Conservation (phyloP, 768 basidiomycete genomes). For the Podaxis sp. region DNA sequence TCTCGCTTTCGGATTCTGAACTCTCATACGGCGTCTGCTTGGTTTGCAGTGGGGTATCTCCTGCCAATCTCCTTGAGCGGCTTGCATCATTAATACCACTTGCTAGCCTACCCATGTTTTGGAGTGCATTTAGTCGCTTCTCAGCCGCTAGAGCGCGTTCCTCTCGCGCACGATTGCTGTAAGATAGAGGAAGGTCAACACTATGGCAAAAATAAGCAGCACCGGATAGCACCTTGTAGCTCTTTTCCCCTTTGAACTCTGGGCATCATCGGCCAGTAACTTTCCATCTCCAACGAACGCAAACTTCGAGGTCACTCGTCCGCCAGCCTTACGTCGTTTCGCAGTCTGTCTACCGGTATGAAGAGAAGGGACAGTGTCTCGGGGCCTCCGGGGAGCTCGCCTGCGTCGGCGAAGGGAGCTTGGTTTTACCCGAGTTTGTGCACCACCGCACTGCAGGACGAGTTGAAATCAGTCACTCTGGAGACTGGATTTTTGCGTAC, state of each 20-base stretch:
- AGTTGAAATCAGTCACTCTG: neutral
- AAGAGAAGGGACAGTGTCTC: conserved; percentile 49
- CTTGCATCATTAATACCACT: neutral
- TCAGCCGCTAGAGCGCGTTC: conserved; percentile 79
- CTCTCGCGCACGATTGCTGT: conserved; percentile 76
- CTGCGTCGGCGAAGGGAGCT: conserved; percentile 43
- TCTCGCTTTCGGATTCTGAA: conserved; percentile 34
- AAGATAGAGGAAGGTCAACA: conserved; percentile 1
- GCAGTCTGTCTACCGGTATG: conserved; percentile 61
- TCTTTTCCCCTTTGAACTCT: conserved; percentile 61
- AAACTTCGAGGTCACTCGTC: conserved; percentile 59
- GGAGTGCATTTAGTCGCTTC: conserved; percentile 48
- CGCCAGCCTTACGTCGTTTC: conserved; percentile 72
- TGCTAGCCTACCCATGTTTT: conserved; percentile 23
- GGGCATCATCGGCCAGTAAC: conserved; percentile 45
- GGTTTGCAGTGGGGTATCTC: conserved; percentile 13
- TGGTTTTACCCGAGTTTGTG: conserved; percentile 65
- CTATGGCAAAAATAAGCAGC: neutral
- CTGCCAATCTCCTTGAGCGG: conserved; percentile 3
- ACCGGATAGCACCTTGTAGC: conserved; percentile 53
- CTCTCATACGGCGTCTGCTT: conserved; percentile 21
- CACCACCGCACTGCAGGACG: conserved; percentile 68
- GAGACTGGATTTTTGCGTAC: conserved; percentile 36
- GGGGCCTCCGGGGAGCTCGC: conserved; percentile 23
- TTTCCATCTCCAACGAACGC: conserved; percentile 62